These are phyloP conservation scores for Sporothrix schenckii DNA, from an alignment of 2,329 filamentous ascomycete species.

Conservation along the genomic window DNA sequence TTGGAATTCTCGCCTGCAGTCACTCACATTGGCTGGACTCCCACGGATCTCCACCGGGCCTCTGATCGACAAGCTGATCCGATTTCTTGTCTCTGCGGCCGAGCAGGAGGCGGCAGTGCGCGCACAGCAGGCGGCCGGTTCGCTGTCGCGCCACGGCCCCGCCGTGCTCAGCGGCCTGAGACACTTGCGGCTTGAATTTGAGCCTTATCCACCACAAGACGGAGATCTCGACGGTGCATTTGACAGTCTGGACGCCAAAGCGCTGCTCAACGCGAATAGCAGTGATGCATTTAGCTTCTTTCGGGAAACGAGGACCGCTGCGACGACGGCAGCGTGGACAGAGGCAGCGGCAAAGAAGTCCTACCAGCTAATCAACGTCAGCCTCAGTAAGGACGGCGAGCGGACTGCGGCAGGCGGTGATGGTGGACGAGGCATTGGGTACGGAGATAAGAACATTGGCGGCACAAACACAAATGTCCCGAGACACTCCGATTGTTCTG, in stretches of 20 bases:
- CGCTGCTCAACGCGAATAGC: slow-evolving; percentile 46
- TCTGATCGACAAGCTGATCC: slow-evolving; percentile 51
- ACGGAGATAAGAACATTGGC: neutral
- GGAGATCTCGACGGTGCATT: slow-evolving; percentile 39
- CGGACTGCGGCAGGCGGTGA: neutral
- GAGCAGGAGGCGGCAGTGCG: slow-evolving; percentile 54
- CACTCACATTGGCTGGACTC: slow-evolving; percentile 57
- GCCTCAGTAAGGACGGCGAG: neutral
- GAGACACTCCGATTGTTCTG: neutral
- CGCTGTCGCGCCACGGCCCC: slow-evolving; percentile 45
- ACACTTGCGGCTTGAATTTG: slow-evolving; percentile 59
- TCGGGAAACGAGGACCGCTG: slow-evolving; percentile 35
- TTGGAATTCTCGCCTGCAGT: slow-evolving; percentile 58
- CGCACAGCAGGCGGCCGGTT: slow-evolving; percentile 36
- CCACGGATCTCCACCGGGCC: slow-evolving; percentile 58
- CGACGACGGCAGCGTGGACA: neutral
- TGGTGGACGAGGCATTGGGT: neutral
- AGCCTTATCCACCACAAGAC: slow-evolving; percentile 47
- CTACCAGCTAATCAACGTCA: too few species aligned
- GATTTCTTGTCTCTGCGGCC: slow-evolving; percentile 53
- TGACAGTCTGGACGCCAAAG: slow-evolving; percentile 48
- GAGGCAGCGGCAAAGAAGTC: too few species aligned
- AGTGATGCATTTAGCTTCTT: slow-evolving; percentile 54
- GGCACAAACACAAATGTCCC: neutral
- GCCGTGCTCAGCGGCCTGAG: slow-evolving; percentile 55